Evolutionary conservation across 371 early-diverging fungal genomes (phyloP), one percentile per base, ranked within the genome.

Genomic region (Caulochytrium protostelioides): DNA sequence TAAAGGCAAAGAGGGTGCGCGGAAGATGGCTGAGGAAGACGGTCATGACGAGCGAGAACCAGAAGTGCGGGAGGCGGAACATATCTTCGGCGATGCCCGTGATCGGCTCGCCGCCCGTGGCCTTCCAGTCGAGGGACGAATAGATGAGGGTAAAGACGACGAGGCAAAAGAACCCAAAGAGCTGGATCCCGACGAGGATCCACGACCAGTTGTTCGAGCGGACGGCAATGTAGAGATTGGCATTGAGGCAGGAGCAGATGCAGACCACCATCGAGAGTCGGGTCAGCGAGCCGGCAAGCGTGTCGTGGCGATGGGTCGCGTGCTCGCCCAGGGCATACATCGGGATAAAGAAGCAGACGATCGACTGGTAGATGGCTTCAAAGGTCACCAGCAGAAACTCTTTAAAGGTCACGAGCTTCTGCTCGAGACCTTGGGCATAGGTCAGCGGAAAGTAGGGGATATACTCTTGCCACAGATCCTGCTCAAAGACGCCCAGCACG

Each of bases 401-500:
- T 28, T 46, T 25, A 9, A 23, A 14, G 5, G 42, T 46, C 13
- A 22, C 46, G 0, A 44, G 10, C 12, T 22, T 22, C 10, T 46
- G 21, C 20, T 18, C 23, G 9, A 43, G 38, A 21, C 46, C 43
- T 2, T 12, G 6, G 26, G 13, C 18, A 10, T 41, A 41, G 2
- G 39, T 30, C 10, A 41, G 20, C 13, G 41, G 41, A 4, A 41
- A 13, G 14, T 16, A 15, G 12, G 39, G 20, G 0, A 40, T 18
- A 12, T 21, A n/a, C 8, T 30, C 10, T 20, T 41, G 42, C 18
- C 39, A 41, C 12, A 41, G 29, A 26, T 41, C 41, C 31, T 32
- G 20, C 16, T 46, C 46, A 20, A 44, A 36, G 0, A 35, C 17
- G 19, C 77, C 77, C 2, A 75, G 50, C 5, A 72, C 51, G 19